These are phyloP conservation scores for Avena insularis DNA, from an alignment of 176 grass and related monocot genomes.

Conservation along the genomic window DNA sequence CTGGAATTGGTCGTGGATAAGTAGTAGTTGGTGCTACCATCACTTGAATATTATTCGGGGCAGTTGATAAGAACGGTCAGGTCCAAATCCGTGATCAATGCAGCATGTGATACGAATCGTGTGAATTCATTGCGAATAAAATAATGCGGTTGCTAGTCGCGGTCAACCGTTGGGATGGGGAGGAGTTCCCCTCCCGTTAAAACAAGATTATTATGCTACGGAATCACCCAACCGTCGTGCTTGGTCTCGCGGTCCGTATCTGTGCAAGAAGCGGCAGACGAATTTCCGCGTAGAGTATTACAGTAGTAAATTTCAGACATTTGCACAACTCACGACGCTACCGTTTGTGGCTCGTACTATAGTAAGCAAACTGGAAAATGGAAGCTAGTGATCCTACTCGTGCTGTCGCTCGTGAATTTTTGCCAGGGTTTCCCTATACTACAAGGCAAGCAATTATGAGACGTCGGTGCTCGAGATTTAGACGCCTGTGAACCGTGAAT, in stretches of 20 bases:
- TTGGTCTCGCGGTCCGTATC: neutral
- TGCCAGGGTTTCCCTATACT: neutral
- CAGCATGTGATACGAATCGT: neutral
- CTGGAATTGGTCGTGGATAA: neutral
- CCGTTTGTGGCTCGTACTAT: too few relatives aligned
- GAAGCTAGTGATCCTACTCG: too few relatives aligned
- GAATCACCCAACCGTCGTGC: neutral
- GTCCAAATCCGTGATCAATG: neutral
- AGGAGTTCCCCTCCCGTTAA: neutral
- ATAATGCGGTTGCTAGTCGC: slow-evolving; percentile 12
- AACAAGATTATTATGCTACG: neutral
- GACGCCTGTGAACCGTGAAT: neutral
- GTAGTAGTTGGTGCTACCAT: neutral
- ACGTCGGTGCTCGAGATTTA: neutral
- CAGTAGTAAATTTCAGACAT: neutral
- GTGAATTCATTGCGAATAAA: neutral
- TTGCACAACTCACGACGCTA: neutral
- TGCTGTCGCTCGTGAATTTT: neutral
- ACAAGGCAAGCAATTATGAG: neutral
- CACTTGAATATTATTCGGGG: neutral
- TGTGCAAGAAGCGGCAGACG: neutral
- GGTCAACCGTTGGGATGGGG: slow-evolving; percentile 9
- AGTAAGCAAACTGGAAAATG: too few relatives aligned
- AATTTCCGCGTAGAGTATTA: neutral
- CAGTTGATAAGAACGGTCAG: neutral